Evolutionary conservation across 352 stramenopile genomes (phyloP).

Genomic region (Pythium angustatum): DNA sequence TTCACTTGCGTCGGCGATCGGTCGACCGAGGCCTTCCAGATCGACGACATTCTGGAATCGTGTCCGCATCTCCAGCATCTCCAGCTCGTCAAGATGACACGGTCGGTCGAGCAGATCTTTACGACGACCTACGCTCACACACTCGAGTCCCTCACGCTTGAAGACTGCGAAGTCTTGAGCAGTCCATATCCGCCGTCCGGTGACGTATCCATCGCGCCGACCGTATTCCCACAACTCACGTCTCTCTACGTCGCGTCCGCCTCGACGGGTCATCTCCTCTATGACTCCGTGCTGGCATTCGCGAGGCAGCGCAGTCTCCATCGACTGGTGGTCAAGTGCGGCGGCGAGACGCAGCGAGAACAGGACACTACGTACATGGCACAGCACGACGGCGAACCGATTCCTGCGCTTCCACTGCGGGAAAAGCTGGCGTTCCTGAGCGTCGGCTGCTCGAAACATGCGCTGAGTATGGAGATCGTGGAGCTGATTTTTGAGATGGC

Average conservation of each 20-base stretch:
- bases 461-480: background rate
- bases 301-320: background rate
- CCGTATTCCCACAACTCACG: background rate
- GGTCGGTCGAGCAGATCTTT: background rate
- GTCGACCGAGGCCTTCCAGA: background rate
- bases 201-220: background rate
- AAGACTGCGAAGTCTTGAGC: no score
- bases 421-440: background rate
- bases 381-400: background rate
- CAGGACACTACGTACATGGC: background rate
- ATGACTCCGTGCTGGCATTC: background rate
- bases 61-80: background rate
- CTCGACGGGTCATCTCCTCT: background rate
- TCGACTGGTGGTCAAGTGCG: background rate
- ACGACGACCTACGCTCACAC: background rate
- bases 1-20: background rate
- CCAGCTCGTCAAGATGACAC: background rate
- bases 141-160: background rate
- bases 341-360: background rate
- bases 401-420: background rate
- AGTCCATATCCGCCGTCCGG: no score
- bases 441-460: background rate
- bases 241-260: background rate
- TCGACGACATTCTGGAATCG: background rate
- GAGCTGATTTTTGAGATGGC: background rate